Conservation (phyloP, 2,329 filamentous ascomycete genomes). For the Trichocomaceae sp. region DNA sequence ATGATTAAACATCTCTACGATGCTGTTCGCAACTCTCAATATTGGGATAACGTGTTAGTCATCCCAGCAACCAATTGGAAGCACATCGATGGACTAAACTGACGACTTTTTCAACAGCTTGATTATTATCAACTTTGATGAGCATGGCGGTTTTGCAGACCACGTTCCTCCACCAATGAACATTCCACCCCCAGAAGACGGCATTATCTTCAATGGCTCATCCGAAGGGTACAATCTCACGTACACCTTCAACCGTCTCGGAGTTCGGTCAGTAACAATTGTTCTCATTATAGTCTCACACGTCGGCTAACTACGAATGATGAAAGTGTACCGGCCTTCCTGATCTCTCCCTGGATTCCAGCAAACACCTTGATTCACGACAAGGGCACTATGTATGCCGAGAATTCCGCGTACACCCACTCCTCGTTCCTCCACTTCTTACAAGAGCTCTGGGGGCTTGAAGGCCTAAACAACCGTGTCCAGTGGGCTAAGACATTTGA, state of each 20-base stretch:
- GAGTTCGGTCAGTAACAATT: slow-evolving; percentile 24
- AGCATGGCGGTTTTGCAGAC: slow-evolving; percentile 38
- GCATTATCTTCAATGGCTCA: slow-evolving; percentile 25
- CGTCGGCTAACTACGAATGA: not conserved
- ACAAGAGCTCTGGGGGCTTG: slow-evolving; percentile 35
- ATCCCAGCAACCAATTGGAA: not conserved
- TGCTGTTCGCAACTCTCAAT: slow-evolving; percentile 33
- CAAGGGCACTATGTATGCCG: slow-evolving; percentile 32
- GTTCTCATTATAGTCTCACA: not conserved
- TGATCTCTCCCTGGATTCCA: slow-evolving; percentile 30
- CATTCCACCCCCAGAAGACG: slow-evolving; percentile 29
- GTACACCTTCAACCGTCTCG: slow-evolving; percentile 36
- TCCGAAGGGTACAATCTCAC: slow-evolving; percentile 29
- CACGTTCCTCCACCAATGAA: slow-evolving; percentile 34
- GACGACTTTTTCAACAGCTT: slow-evolving; percentile 18
- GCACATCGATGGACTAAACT: not conserved
- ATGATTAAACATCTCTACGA: slow-evolving; percentile 40
- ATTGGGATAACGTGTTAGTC: slow-evolving; percentile 31
- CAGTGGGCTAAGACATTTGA: slow-evolving; percentile 40
- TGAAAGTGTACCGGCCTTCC: slow-evolving; percentile 29
- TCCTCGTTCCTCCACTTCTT: slow-evolving; percentile 36
- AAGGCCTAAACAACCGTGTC: slow-evolving; percentile 37
- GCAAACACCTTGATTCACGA: slow-evolving; percentile 33
- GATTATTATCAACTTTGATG: slow-evolving; percentile 37
- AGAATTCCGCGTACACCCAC: slow-evolving; percentile 35